Evolutionary conservation across 352 stramenopile genomes (phyloP).

Genomic region (Globisporangium perplexum): DNA sequence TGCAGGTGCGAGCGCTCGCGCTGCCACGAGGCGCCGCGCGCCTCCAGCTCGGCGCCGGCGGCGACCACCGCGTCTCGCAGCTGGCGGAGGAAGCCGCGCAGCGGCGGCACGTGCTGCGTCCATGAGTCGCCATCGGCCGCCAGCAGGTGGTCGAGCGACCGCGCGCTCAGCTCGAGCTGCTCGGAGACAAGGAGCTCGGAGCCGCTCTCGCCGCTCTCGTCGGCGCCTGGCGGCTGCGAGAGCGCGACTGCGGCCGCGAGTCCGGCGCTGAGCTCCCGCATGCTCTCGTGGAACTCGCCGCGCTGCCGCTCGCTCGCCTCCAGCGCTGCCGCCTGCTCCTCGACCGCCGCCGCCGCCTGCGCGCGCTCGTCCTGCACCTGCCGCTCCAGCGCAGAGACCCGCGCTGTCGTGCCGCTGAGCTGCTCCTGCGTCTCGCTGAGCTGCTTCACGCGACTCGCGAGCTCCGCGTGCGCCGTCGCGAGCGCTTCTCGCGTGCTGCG

Average conservation of each 20-base stretch:
- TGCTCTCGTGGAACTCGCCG: slow-evolving; percentile 18
- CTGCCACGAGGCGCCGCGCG: slow-evolving; percentile 26
- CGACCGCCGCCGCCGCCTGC: slow-evolving; percentile 11
- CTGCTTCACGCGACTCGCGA: slow-evolving; percentile 7
- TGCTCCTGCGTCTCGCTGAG: slow-evolving; percentile 12
- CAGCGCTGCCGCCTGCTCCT: slow-evolving; percentile 13
- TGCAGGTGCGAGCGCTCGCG: slow-evolving; percentile 29
- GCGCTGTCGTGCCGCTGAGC: slow-evolving; percentile 10
- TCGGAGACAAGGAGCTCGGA: neutral
- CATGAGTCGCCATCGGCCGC: neutral
- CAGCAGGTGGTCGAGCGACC: slow-evolving; percentile 1
- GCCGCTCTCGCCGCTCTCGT: no score
- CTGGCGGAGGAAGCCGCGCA: slow-evolving; percentile 3
- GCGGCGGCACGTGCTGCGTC: neutral
- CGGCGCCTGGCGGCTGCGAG: slow-evolving; percentile 8
- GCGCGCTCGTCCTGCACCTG: slow-evolving; percentile 14
- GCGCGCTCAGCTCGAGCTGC: neutral
- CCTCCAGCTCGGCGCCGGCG: slow-evolving; percentile 9
- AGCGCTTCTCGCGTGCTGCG: neutral
- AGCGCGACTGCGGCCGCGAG: slow-evolving; percentile 12
- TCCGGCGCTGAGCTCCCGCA: slow-evolving; percentile 34
- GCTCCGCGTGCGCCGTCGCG: slow-evolving; percentile 12
- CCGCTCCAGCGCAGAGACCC: slow-evolving; percentile 15
- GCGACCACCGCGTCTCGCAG: neutral
- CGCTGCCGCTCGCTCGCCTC: slow-evolving; percentile 14